Conservation (phyloP, 257 asterid genomes). For the Petunia secreta region DNA sequence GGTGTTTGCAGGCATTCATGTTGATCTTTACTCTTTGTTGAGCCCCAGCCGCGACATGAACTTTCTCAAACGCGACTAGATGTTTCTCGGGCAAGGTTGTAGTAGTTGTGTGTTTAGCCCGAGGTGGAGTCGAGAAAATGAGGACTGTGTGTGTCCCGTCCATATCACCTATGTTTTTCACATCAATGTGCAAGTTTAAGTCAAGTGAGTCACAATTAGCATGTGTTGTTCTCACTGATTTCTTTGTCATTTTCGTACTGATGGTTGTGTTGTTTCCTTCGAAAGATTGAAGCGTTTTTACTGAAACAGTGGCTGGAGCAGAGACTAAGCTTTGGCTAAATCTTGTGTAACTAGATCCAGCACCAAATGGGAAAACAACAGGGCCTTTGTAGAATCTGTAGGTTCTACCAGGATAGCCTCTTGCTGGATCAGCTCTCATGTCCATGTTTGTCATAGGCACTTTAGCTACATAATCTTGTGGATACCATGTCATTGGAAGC, state of each 20-base stretch:
- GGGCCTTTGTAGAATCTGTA: slow-evolving; percentile 82
- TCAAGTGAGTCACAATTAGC: slow-evolving; percentile 59
- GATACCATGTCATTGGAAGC: slow-evolving; percentile 95
- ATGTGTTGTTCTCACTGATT: slow-evolving; percentile 61
- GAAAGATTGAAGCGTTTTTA: slow-evolving; percentile 41
- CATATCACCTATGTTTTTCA: slow-evolving; percentile 63
- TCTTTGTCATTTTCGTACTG: slow-evolving; percentile 33
- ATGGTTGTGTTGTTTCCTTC: slow-evolving; percentile 30
- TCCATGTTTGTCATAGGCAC: slow-evolving; percentile 81
- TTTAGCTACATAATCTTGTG: slow-evolving; percentile 62
- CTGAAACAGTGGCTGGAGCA: slow-evolving; percentile 56
- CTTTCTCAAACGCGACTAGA: slow-evolving; percentile 70
- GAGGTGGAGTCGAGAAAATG: slow-evolving; percentile 52
- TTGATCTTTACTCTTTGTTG: slow-evolving; percentile 44
- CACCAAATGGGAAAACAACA: slow-evolving; percentile 77
- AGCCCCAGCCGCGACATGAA: slow-evolving; percentile 51
- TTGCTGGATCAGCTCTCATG: slow-evolving; percentile 72
- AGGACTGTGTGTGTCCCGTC: slow-evolving; percentile 76
- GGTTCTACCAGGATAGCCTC: slow-evolving; percentile 88
- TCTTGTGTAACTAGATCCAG: slow-evolving; percentile 68
- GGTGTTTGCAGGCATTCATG: slow-evolving; percentile 62
- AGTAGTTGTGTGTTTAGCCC: not conserved
- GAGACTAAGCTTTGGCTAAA: slow-evolving; percentile 53
- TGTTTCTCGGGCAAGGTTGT: slow-evolving; percentile 38
- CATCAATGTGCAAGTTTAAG: slow-evolving; percentile 57